Base-by-base conservation (phyloP, 495 filamentous ascomycete species). In the Talaromyces proteolyticus region DNA sequence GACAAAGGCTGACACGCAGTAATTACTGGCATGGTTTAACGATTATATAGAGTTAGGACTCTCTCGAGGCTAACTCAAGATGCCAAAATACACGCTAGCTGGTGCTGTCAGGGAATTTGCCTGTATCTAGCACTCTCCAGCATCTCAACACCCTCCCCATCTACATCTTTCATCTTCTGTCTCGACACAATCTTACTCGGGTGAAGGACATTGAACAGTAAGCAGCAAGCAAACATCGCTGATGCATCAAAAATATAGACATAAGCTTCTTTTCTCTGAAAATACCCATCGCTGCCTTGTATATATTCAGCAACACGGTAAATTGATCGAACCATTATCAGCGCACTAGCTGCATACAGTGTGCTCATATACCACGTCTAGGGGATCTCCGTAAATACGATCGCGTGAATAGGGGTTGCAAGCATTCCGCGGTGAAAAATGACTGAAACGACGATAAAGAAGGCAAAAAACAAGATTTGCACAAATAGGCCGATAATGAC, bases 221-320 rank as follows among this genome's bases (percentile, higher is more conserved):
- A 51, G 60, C 79, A 74, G 16, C 74, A 77, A 0, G 59, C 6
- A 19, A 80, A 55, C 82, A 89, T 87, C 39, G 80, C 53, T 39
- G 72, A 41, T 12, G 73, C 66, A 57, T 89, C 84, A 52, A 87
- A 86, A 3, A 82, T 55, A 56, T 86, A 88, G 46, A 87, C 57
- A 50, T 77, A 78, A 43, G 69, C 74, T 63, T 88, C 84, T 37
- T 79, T 68, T 16, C 44, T 56, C 52, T 84, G 57, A 22, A 80
- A 24, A 51, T 64, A 72, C 6, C 81, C 80, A 10, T 70, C 64
- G 29, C 74, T 60, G 0, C 85, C 83, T 59, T 78, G 64, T 0
- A 75, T 19, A 49, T 82, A 89, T 65, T 88, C 86, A 11, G 83
- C 63, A 17, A 83, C 68, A 20, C 85, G 72, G 55, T 86, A 78